Conservation (phyloP, 306 rosid genomes). For the Urtica urens region DNA sequence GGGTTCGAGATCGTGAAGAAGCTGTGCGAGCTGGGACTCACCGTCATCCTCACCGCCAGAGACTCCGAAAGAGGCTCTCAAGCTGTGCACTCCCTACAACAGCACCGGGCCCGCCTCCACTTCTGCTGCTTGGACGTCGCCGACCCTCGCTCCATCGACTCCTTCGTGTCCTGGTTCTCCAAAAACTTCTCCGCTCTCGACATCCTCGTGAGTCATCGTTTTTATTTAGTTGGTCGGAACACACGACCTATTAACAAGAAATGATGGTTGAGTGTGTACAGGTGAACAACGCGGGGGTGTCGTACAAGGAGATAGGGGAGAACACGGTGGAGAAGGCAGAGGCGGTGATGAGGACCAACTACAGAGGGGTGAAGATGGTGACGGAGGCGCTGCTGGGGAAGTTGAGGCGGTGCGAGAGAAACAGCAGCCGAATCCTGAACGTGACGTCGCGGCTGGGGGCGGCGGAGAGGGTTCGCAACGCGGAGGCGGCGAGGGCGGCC, state of each 20-base stretch:
- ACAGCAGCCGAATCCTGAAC: slow-evolving; percentile 62
- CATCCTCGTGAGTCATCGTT: slow-evolving; percentile 49
- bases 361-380: slow-evolving; percentile 53
- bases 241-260: too few species aligned
- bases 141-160: slow-evolving; percentile 44
- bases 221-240: too few species aligned
- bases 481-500: slow-evolving; percentile 23
- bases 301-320: slow-evolving; percentile 49
- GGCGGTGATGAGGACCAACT: slow-evolving; percentile 58
- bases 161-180: slow-evolving; percentile 44
- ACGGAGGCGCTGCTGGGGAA: slow-evolving; percentile 48
- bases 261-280: slow-evolving; percentile 1
- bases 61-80: slow-evolving; percentile 40
- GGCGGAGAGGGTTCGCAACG: too few species aligned
- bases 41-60: slow-evolving; percentile 61
- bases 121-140: slow-evolving; percentile 54
- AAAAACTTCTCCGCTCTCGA: slow-evolving; percentile 45
- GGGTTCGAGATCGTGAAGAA: slow-evolving; percentile 66
- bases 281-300: slow-evolving; percentile 83
- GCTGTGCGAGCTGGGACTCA: slow-evolving; percentile 52
- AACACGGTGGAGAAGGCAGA: slow-evolving; percentile 66
- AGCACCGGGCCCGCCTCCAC: slow-evolving; percentile 14
- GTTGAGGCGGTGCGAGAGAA: too few species aligned
- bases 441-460: slow-evolving; percentile 89
- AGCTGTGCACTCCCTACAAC: slow-evolving; percentile 41